Conservation (phyloP, 1,284 basidiomycete species). For the Vanrija sp. region DNA sequence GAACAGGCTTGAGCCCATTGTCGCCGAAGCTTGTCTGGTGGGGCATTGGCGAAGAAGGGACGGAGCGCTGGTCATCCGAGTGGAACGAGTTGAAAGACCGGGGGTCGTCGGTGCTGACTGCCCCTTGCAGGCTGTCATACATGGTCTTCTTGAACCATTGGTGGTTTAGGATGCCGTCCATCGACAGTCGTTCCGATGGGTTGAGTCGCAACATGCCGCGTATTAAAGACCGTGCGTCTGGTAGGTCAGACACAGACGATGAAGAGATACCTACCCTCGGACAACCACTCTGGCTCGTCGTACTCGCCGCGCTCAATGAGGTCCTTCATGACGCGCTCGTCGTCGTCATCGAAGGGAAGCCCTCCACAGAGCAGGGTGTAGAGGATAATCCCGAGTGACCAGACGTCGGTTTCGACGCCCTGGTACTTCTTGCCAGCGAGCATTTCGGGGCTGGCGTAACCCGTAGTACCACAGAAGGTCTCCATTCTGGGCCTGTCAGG, state of each 20-base stretch:
- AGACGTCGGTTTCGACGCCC: constrained; percentile 91
- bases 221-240: constrained; percentile 80
- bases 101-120: constrained; percentile 24
- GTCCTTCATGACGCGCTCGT: constrained; percentile 81
- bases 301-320: constrained; percentile 84
- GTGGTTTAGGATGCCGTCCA: constrained; percentile 81
- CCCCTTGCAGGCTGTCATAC: constrained; percentile 39
- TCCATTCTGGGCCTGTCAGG: constrained; percentile 58
- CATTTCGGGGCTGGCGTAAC: constrained; percentile 94
- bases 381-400: constrained; percentile 94
- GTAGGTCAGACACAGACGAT: constrained; percentile 10
- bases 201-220: constrained; percentile 74
- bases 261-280: constrained; percentile 63
- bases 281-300: constrained; percentile 87
- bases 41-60: constrained; percentile 10
- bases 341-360: constrained; percentile 95
- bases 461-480: constrained; percentile 95
- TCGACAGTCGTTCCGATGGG: constrained; percentile 67
- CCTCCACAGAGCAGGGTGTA: constrained; percentile 91
- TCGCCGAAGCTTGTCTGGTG: not conserved
- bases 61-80: constrained; percentile 12
- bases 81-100: constrained; percentile 18
- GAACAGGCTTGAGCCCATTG: not conserved
- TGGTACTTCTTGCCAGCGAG: constrained; percentile 81
- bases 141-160: constrained; percentile 74